phyloP scores from a whole-genome alignment of 495 filamentous ascomycete genomes.

The Penicillium alfredii region DNA sequence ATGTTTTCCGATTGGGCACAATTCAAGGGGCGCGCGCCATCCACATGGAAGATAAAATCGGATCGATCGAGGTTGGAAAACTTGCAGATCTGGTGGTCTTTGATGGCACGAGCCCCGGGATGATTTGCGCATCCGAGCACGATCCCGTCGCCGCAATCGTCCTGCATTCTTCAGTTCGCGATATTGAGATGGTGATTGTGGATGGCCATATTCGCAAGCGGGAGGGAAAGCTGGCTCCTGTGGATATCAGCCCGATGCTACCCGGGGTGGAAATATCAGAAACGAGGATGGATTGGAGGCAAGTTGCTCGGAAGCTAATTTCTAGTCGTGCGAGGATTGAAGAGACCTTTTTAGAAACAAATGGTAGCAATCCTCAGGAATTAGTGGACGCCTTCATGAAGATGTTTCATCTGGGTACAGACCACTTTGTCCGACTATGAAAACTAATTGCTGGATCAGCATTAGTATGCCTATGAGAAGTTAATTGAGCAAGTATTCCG shows the following conservation, averaged over 20 bases:
- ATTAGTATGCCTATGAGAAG: too few relatives aligned
- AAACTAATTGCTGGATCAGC: neutral
- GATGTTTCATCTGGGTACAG: slow-evolving; percentile 4
- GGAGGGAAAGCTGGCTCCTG: slow-evolving; percentile 21
- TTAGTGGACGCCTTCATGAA: slow-evolving; percentile 11
- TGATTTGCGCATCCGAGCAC: slow-evolving; percentile 38
- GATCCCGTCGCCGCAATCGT: slow-evolving; percentile 44
- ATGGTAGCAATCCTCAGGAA: slow-evolving; percentile 16
- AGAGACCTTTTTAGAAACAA: slow-evolving; percentile 5
- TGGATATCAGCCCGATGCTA: slow-evolving; percentile 15
- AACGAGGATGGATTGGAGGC: slow-evolving; percentile 20
- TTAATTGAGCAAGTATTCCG: too few relatives aligned
- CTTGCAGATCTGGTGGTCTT: slow-evolving; percentile 44
- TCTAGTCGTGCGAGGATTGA: slow-evolving; percentile 18
- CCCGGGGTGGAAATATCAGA: slow-evolving; percentile 10
- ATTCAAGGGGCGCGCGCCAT: slow-evolving; percentile 43
- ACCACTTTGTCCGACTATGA: slow-evolving; percentile 10
- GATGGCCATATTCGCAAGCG: slow-evolving; percentile 39
- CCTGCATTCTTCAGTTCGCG: slow-evolving; percentile 36
- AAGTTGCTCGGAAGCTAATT: slow-evolving; percentile 19
- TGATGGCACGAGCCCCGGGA: slow-evolving; percentile 32
- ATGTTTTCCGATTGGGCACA: slow-evolving; percentile 46
- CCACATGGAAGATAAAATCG: slow-evolving; percentile 36
- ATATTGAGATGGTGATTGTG: slow-evolving; percentile 46
- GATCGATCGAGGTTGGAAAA: slow-evolving; percentile 41